Base-by-base conservation (phyloP, 352 stramenopile genomes). In the Thalassiosira ordinaria region DNA sequence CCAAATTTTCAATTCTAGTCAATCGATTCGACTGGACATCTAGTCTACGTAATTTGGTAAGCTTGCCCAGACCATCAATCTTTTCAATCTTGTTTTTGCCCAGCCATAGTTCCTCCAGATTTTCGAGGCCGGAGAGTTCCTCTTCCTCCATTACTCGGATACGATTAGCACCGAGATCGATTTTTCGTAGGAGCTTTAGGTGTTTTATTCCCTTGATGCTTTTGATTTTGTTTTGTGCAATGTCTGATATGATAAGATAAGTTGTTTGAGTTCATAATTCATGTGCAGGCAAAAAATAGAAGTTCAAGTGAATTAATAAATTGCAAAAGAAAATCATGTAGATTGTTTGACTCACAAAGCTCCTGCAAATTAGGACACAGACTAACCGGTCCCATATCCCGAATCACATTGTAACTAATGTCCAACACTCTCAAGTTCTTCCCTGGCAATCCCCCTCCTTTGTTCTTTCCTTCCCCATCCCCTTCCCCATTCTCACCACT, bases 211-310 rank as follows among this genome's bases (percentile, higher is more conserved):
- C 97, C 31, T 92, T 86, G 72, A 99, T 98, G 59, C 90, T 91
- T 80, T 96, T 98, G 39, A 99, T 90, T 86, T 99, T 99, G 92
- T 99, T 99, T 86, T 98, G 98, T 24, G 97, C 97, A 33, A 99
- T 80, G 57, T 94, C 82, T 90, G n/a, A n/a, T n/a, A n/a, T n/a
- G n/a, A n/a, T n/a, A n/a, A n/a, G n/a, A n/a, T n/a, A n/a, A n/a
- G n/a, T n/a, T n/a, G n/a, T n/a, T n/a, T 51, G 31, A 22, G 13
- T 22, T 13, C n/a, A 13, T 52, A 52, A 18, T 11, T 20, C 8
- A 16, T 18, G 5, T 9, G n/a, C 6, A 9, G 20, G 3, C 16
- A 71, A 53, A n/a, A n/a, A n/a, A n/a, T n/a, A n/a, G n/a, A n/a
- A n/a, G n/a, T n/a, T n/a, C n/a, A n/a, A n/a, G n/a, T n/a, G n/a